A percentile compares a stretch with the other conserved stretches of the same genome.
Conservation (phyloP, 495 filamentous ascomycete genomes). For the Thozetella sp. region DNA sequence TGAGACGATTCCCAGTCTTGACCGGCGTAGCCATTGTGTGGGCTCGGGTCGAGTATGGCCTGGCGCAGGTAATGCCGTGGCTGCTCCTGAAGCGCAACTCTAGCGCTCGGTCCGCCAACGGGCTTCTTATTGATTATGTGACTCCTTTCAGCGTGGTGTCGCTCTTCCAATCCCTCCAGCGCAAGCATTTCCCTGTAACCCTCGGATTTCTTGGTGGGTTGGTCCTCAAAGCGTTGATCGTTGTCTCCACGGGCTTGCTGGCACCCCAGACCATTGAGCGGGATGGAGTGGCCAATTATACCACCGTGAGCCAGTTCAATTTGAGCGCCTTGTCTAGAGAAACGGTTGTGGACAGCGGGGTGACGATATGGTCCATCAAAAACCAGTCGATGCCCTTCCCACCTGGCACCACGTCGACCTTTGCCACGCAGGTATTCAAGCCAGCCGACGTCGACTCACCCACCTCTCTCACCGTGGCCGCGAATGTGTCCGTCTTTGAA, state of each 20-base stretch:
- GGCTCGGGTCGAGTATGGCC: neutral
- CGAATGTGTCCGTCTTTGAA: neutral
- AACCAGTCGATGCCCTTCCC: neutral
- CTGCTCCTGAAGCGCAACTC: neutral
- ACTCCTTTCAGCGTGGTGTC: neutral
- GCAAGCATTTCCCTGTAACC: neutral
- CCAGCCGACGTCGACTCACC: neutral
- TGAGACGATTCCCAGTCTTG: neutral
- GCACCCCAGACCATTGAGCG: neutral
- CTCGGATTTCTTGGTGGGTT: neutral
- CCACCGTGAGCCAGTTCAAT: neutral
- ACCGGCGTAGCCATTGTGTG: neutral
- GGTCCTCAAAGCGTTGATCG: neutral
- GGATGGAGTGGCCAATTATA: neutral
- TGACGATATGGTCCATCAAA: neutral
- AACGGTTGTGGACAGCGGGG: neutral
- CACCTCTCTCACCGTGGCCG: neutral
- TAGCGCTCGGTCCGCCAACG: neutral
- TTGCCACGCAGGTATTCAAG: neutral
- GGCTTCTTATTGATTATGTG: neutral
- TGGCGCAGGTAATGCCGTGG: neutral
- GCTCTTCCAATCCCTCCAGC: neutral
- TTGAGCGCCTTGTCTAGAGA: neutral
- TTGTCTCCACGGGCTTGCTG: neutral
- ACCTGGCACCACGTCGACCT: neutral